phyloP scores from a whole-genome alignment of 2,329 filamentous ascomycete species.

The Cladophialophora immunda region DNA sequence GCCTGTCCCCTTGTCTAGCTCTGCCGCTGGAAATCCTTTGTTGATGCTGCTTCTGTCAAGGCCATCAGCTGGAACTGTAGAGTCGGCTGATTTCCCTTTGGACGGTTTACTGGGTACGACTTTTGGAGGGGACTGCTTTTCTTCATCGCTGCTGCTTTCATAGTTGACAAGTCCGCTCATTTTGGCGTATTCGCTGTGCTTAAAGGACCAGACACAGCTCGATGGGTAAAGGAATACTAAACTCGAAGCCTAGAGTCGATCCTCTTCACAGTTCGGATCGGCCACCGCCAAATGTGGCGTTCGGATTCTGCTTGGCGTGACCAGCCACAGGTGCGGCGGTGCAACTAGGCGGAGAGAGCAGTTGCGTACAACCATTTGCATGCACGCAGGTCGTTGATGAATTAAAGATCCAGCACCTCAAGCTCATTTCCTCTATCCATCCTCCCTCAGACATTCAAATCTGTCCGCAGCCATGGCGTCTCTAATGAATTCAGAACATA shows the following conservation, averaged over 20 bases:
- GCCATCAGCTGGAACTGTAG: not conserved
- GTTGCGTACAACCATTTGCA: conserved; percentile 20
- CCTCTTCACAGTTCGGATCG: not conserved
- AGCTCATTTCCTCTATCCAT: conserved; percentile 19
- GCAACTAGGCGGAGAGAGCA: conserved; percentile 21
- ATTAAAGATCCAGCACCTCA: conserved; percentile 4
- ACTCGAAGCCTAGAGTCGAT: not conserved
- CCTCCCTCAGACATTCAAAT: conserved; percentile 6
- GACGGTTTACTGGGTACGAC: not conserved
- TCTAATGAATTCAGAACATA: conserved; percentile 58
- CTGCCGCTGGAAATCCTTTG: not conserved
- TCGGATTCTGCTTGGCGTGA: conserved; percentile 3
- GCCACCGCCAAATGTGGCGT: conserved; percentile 1
- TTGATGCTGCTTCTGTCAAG: not conserved
- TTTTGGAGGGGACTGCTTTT: conserved; percentile 41
- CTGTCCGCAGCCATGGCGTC: conserved; percentile 59
- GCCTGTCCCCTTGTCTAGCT: not conserved
- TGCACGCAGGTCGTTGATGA: conserved; percentile 9
- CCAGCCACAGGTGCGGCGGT: conserved; percentile 17
- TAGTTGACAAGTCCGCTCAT: conserved; percentile 52
- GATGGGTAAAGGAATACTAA: not conserved
- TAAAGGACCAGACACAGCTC: not conserved
- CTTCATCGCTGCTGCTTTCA: conserved; percentile 57
- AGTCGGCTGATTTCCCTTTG: not conserved
- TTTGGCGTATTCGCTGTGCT: not conserved